Evolutionary conservation across 257 asterid genomes (phyloP), one percentile per base, ranked within the genome.

Genomic region (Coffea eugenioides): DNA sequence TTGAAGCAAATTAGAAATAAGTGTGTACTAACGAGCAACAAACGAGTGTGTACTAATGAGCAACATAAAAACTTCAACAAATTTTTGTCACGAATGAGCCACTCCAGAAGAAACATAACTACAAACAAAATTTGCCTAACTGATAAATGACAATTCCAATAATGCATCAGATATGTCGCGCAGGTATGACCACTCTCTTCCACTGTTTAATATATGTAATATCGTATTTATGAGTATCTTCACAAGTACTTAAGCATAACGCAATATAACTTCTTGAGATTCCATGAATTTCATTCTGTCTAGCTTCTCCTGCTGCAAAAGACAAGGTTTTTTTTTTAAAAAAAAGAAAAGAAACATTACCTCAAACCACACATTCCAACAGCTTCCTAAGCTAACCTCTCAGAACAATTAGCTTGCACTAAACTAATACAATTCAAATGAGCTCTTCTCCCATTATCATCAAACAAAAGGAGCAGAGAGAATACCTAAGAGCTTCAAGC

Each of bases 401-500:
- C 39, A 21, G 12, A 9, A 20, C 2, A 51, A 49, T 72, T 57
- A 49, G 62, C 56, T 8, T 43, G 31, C 54, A 43, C 6, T n/a
- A 43, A 69, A 73, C 31, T 2, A 18, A 25, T 25, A 20, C 25
- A 14, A 25, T 27, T 49, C 15, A 20, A 71, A 21, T 23, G 57
- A 10, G 39, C 2, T 21, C 11, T 13, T 46, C 31, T n/a, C 25
- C 64, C 45, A 27, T 20, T 49, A 36, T 72, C 15, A 36, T 49
- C n/a, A 4, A 46, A 61, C 11, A n/a, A 39, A 18, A 25, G 18
- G 48, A 51, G 9, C 23, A 4, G 21, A 39, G 11, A 56, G 59
- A 14, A 69, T 11, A 94, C 98, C 96, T 91, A n/a, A 93, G 96
- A 78, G 97, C 92, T 64, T 88, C 92, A 62, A 83, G 83, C 51